Conservation (phyloP, 2,329 filamentous ascomycete genomes). For the Thelonectria olida region DNA sequence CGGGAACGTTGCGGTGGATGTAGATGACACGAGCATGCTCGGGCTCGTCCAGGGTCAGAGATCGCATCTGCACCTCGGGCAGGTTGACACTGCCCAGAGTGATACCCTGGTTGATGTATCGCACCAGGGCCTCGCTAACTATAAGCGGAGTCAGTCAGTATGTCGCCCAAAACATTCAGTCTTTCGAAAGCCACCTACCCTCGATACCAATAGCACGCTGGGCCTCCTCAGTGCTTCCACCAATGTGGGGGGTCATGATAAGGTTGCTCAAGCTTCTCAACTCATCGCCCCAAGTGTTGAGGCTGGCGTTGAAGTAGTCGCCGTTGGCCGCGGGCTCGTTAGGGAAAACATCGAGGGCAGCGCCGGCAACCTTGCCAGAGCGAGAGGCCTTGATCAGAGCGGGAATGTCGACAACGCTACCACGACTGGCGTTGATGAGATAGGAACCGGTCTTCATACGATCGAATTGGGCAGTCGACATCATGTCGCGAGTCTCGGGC, state of each 20-base stretch:
- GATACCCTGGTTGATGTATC: constrained; percentile 94
- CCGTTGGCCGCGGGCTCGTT: constrained; percentile 94
- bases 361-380: constrained; percentile 86
- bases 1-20: constrained; percentile 95
- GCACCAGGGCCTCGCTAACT: constrained; percentile 86
- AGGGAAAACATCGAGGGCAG: constrained; percentile 96
- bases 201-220: constrained; percentile 96
- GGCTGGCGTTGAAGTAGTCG: constrained; percentile 86
- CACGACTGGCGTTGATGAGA: constrained; percentile 94
- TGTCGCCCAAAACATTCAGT: not conserved
- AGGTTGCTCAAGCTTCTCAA: constrained; percentile 88
- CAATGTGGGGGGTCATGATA: constrained; percentile 96
- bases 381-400: constrained; percentile 90
- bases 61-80: constrained; percentile 91
- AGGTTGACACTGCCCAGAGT: constrained; percentile 95
- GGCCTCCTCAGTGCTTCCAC: constrained; percentile 96
- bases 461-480: constrained; percentile 79
- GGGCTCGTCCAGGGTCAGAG: constrained; percentile 88
- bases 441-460: constrained; percentile 95
- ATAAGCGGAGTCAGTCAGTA: constrained; percentile 24
- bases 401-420: constrained; percentile 92
- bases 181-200: constrained; percentile 51
- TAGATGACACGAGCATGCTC: constrained; percentile 94
- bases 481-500: constrained; percentile 92
- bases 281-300: constrained; percentile 88